phyloP scores from a whole-genome alignment of 2,329 filamentous ascomycete species.

The Colletotrichum salicis region DNA sequence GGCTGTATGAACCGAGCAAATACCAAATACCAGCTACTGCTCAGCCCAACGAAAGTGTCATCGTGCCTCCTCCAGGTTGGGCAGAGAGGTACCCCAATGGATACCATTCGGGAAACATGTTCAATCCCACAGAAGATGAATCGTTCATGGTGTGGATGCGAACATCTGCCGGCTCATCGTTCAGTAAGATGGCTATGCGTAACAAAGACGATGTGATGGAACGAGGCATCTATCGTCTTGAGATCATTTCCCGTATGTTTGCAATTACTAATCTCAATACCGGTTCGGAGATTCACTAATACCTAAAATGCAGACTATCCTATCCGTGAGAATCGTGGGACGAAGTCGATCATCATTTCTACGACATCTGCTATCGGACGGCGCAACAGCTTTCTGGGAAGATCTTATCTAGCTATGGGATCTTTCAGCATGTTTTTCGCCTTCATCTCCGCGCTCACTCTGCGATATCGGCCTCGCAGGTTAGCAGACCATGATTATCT shows the following conservation, averaged over 20 bases:
- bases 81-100: slow-evolving; percentile 1
- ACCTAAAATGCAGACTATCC: slow-evolving; percentile 1
- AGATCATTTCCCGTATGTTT: slow-evolving; percentile 8
- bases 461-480: neutral
- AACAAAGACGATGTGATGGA: slow-evolving; percentile 3
- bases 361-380: neutral
- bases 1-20: neutral
- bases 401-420: neutral
- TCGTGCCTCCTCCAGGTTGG: slow-evolving; percentile 6
- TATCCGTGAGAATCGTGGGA: neutral
- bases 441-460: neutral
- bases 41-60: neutral
- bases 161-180: neutral
- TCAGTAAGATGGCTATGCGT: neutral
- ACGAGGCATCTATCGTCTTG: slow-evolving; percentile 12
- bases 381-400: neutral
- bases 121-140: slow-evolving; percentile 7
- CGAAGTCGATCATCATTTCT: neutral
- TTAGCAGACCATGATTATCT: slow-evolving; percentile 13
- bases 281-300: too few species aligned
- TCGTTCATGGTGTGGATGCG: slow-evolving; percentile 25
- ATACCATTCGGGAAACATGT: slow-evolving; percentile 16
- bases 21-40: neutral
- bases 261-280: rapidly evolving
- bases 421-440: neutral